Evolutionary conservation across 306 rosid genomes (phyloP), one percentile per base, ranked within the genome.

Genomic region (Cicer bijugum): DNA sequence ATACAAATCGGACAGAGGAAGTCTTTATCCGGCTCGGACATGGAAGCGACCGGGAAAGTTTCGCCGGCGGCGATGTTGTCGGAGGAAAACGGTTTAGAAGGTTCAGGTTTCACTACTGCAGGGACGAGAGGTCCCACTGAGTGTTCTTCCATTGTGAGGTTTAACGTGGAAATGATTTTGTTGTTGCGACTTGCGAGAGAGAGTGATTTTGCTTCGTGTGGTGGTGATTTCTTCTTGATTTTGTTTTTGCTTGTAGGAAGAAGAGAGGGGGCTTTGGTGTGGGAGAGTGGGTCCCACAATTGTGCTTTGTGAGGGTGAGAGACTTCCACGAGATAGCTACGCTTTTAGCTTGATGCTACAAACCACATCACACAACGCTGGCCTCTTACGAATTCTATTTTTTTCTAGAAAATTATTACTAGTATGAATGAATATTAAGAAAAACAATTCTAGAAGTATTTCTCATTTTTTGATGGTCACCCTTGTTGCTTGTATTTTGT

Each of bases 1-100:
- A 94, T 94, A 77, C 99, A 94, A 86, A 94, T 94, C 82, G 99
- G 99, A 38, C 99, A 94, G 0, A 94, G 81, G 66, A 89, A 87
- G 59, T 94, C 99, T 75, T 84, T 94, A 71, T 94, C 99, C 60
- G 81, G 81, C 67, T 91, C 91, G 9, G 85, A 28, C 42, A 75
- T 51, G 59, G 79, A 12, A 0, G 75, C 33, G 0, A 75, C 39
- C 4, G 86, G 80, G 7, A 20, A 50, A 44, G 35, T 1, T 1
- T 48, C 71, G 1, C 64, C 71, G 63, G 82, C 58, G 84, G 85
- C 61, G 80, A 19, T 42, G 1, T 72, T n/a, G 42, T 3, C 70
- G 64, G 63, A 19, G 67, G 79, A 65, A 17, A 71, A 0, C 0
- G 60, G 48, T 57, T 73, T 79, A 0, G 82, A 43, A 1, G 7